phyloP scores from a whole-genome alignment of 2,329 filamentous ascomycete genomes.

The Claviceps sp. region DNA sequence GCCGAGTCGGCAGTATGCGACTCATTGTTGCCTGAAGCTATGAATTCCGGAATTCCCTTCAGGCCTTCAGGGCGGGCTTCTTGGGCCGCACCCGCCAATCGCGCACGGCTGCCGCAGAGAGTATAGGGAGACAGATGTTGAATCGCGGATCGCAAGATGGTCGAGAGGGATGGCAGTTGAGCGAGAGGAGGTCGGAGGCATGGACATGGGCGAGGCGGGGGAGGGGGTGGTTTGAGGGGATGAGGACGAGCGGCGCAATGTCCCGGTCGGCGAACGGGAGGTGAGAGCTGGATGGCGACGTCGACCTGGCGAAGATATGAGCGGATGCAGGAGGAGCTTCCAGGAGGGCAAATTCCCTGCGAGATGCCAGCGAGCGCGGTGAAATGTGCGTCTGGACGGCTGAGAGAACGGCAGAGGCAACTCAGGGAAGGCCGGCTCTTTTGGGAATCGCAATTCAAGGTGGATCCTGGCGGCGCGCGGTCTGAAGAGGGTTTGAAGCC shows the following conservation, averaged over 20 bases:
- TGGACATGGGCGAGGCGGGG: not conserved
- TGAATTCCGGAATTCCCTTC: not conserved
- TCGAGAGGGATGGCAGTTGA: not conserved
- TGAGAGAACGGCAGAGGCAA: too few species aligned
- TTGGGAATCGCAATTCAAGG: too few species aligned
- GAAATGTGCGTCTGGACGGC: too few species aligned
- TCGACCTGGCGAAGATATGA: too few species aligned
- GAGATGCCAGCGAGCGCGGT: too few species aligned
- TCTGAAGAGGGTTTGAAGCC: too few species aligned
- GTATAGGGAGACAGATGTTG: not conserved
- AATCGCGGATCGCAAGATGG: not conserved
- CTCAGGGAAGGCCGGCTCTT: too few species aligned
- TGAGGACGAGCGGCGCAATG: too few species aligned
- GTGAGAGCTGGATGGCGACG: not conserved
- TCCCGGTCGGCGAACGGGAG: not conserved
- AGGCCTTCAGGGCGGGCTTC: not conserved
- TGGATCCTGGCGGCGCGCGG: too few species aligned
- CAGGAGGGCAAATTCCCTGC: too few species aligned
- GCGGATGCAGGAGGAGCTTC: not conserved
- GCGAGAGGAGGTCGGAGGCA: constrained; percentile 5
- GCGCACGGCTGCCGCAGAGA: not conserved
- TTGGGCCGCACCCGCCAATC: constrained; percentile 1
- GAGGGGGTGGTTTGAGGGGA: not conserved
- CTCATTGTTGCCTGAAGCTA: constrained; percentile 38
- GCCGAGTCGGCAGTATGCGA: constrained; percentile 61